Evolutionary conservation across 345 rosid genomes (phyloP), one percentile per base, ranked within the genome.

Genomic region (Ceriops tagal): DNA sequence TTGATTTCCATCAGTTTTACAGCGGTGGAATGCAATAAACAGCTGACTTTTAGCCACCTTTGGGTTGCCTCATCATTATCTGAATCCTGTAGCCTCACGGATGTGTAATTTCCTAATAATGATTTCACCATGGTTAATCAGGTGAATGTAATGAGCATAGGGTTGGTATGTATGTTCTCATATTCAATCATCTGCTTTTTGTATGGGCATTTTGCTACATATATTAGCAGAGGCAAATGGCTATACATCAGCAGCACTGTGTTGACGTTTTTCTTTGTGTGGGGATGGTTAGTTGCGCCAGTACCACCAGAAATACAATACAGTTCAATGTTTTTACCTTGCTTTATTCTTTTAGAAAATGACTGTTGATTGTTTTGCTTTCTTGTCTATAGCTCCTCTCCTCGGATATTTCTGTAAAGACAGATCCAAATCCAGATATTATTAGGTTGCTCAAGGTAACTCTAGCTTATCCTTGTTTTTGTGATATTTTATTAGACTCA

Each of bases 381-480:
- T 65, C 43, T 70, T 47, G 1, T 70, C 28, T 62, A 49, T 73
- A 95, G 98, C 81, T 92, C 81, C 78, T 68, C 55, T 90, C 97
- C 53, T 76, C 85, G 24, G 97, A 92, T 81, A 77, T 89, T 76
- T 83, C 89, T 73, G 65, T 86, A 2, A 84, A 71, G 71, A 81
- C 64, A 79, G 82, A 70, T 73, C 79, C 68, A 0, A 86, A 85
- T 58, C 78, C 88, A 35, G 71, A 84, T 72, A 83, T 92, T 80
- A 68, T 90, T 62, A 77, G 85, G 71, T 82, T 87, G 78, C 87
- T 95, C 67, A 90, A 84, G 87, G 98, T 90, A 82, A 76, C 62
- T 58, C 19, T 58, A 64, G 57, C 61, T 1, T 10, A 57, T 43
- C 59, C n/a, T 5, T 58, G 32, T 47, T 39, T 55, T 1, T 21